Base-by-base conservation (phyloP, 495 filamentous ascomycete genomes). In the Penicillium canariense region DNA sequence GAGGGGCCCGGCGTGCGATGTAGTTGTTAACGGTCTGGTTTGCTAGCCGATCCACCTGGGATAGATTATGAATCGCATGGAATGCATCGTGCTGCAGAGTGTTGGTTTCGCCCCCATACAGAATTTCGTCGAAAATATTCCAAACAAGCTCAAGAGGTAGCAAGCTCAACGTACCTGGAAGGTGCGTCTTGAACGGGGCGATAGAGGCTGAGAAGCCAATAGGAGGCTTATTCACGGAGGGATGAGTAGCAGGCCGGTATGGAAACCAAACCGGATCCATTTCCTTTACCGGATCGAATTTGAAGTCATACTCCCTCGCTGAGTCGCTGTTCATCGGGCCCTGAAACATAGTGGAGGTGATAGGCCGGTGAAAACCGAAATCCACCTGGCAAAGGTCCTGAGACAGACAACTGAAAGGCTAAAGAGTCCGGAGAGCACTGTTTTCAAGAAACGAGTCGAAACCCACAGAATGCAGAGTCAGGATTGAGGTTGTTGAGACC, bases 121-220 rank as follows among this genome's bases (percentile, higher is more conserved):
- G 17, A 1, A 49, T 20, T 1, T 51, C 22, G 10, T 54, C 55
- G 25, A 61, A 26, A 12, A 61, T 48, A 9, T 46, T 51, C 23
- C 35, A 58, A 15, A 54, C 23, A 7, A 58, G 22, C 12, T 61
- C 59, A 12, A 40, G 22, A 27, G 59, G 55, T 2, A 54, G 27
- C 6, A 27, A 17, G 20, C 15, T 35, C 14, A 49, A 44, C 7
- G 11, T 42, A 48, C 26, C 30, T 26, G 31, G n/a, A n/a, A 11
- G 8, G 10, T 48, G 10, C 23, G 31, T n/a, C 11, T n/a, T 30
- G 22, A 17, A 3, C 14, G 20, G 26, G n/a, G 11, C 10, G 14
- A 17, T 20, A 2, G n/a, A 14, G 1, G 15, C 15, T 27, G 12
- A 17, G 2, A 26, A 17, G 12, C 15, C 44, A 47, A 14, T 15